A percentile compares a stretch with the other conserved stretches of the same genome.
Conservation (phyloP, 805 yeast genomes). For the Candida taoyuanica region DNA sequence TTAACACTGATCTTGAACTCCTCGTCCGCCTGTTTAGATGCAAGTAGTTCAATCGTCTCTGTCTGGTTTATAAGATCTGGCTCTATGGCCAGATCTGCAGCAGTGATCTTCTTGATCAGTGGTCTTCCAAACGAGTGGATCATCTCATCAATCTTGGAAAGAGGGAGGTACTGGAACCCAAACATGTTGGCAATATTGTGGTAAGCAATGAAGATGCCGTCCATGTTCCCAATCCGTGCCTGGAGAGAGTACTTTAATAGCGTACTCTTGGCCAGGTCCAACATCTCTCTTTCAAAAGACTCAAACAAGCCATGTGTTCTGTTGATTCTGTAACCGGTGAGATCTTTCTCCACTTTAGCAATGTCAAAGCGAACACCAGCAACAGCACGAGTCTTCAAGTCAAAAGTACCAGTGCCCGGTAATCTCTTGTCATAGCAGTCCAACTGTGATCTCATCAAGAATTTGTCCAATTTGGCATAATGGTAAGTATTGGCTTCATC, state of each 20-base stretch:
- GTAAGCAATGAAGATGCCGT: constrained; percentile 89
- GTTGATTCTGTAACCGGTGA: constrained; percentile 60
- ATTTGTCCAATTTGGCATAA: constrained; percentile 62
- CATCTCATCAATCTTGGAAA: constrained; percentile 63
- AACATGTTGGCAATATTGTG: constrained; percentile 78
- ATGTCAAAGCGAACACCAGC: constrained; percentile 79
- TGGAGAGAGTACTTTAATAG: constrained; percentile 83
- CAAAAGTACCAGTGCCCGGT: constrained; percentile 92
- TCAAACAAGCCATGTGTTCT: constrained; percentile 62
- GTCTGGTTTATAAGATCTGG: constrained; percentile 10
- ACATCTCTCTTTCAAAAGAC: constrained; percentile 77
- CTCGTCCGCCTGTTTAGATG: constrained; percentile 48
- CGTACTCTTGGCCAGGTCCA: constrained; percentile 70
- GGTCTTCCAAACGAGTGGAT: constrained; percentile 43
- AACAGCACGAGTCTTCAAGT: constrained; percentile 87
- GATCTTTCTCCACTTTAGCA: constrained; percentile 38
- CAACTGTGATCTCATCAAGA: constrained; percentile 83
- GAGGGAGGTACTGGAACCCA: constrained; percentile 86
- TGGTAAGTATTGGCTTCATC: constrained; percentile 48
- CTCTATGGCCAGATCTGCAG: constrained; percentile 5
- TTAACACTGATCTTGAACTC: constrained; percentile 62
- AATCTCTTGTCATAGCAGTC: constrained; percentile 74
- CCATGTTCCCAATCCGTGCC: constrained; percentile 95
- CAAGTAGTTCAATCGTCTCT: constrained; percentile 17
- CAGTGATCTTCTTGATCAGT: not conserved